A percentile compares a stretch with the other conserved stretches of the same genome.
Evolutionary conservation across 1,139 yeast genomes (phyloP).

Genomic region (Wickerhamiella infanticola): DNA sequence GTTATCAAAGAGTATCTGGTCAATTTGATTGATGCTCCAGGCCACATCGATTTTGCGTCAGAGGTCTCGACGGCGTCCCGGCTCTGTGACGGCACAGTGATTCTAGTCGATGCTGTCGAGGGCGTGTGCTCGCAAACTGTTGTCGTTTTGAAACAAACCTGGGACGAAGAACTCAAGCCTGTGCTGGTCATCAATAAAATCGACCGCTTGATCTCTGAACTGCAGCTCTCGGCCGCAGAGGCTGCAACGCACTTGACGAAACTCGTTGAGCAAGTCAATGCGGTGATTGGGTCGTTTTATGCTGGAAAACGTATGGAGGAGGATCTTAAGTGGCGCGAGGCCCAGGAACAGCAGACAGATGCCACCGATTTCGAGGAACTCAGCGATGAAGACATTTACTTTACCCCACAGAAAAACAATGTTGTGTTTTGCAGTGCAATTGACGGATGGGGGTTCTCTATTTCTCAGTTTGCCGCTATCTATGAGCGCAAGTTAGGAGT

Average conservation of each 20-base stretch:
- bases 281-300: slow-evolving; percentile 83
- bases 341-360: slow-evolving; percentile 30
- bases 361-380: slow-evolving; percentile 51
- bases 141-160: slow-evolving; percentile 85
- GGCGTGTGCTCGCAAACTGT: slow-evolving; percentile 97
- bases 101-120: slow-evolving; percentile 90
- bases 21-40: slow-evolving; percentile 94
- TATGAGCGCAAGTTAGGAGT: slow-evolving; percentile 78
- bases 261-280: slow-evolving; percentile 83
- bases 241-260: slow-evolving; percentile 70
- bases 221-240: slow-evolving; percentile 68
- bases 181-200: slow-evolving; percentile 84
- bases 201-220: slow-evolving; percentile 70
- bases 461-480: slow-evolving; percentile 75
- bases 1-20: slow-evolving; percentile 62
- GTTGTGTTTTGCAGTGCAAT: slow-evolving; percentile 89
- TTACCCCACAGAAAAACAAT: slow-evolving; percentile 78
- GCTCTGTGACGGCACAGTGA: slow-evolving; percentile 92
- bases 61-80: slow-evolving; percentile 95
- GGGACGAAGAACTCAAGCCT: slow-evolving; percentile 86
- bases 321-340: slow-evolving; percentile 70
- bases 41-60: slow-evolving; percentile 92
- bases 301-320: slow-evolving; percentile 92
- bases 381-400: slow-evolving; percentile 74
- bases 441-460: slow-evolving; percentile 96